Conservation (phyloP, 306 rosid genomes). For the Elaeagnus macrophylla region DNA sequence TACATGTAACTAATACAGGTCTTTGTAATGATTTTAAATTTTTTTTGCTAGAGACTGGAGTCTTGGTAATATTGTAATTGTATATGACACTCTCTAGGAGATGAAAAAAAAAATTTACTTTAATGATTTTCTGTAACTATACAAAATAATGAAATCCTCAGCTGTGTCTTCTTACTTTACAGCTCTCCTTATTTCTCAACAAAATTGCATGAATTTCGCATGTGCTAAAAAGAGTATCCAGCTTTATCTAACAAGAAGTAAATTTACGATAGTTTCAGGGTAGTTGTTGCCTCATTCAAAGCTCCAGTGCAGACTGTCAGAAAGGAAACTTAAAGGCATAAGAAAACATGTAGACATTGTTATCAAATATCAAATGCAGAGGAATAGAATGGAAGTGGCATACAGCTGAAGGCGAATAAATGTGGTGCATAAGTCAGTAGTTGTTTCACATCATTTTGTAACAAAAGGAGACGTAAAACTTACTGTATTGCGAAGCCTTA, state of each 20-base stretch:
- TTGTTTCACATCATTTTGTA: neutral
- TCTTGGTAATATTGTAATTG: too few relatives aligned
- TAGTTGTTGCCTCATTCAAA: constrained; percentile 29
- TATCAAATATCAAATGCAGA: neutral
- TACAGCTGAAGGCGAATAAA: neutral
- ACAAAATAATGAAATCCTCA: neutral
- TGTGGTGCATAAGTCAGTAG: neutral
- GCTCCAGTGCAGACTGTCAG: constrained; percentile 52
- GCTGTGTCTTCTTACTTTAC: constrained; percentile 1
- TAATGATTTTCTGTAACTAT: neutral
- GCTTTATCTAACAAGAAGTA: constrained; percentile 13
- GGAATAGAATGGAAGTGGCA: neutral
- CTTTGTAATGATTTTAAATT: too few relatives aligned
- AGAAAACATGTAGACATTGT: neutral
- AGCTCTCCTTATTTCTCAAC: constrained; percentile 5
- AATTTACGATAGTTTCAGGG: constrained; percentile 7
- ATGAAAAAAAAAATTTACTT: too few relatives aligned
- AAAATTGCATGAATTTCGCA: neutral
- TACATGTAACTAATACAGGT: too few relatives aligned
- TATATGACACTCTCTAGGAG: too few relatives aligned
- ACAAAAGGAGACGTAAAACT: constrained; percentile 14
- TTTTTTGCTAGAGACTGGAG: too few relatives aligned
- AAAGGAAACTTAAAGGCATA: constrained; percentile 9
- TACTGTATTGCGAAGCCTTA: constrained; percentile 81
- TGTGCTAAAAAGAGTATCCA: neutral